A percentile compares a stretch with the other conserved stretches of the same genome.
phyloP scores from a whole-genome alignment of 352 stramenopile genomes.

The Globisporangium radiosum region DNA sequence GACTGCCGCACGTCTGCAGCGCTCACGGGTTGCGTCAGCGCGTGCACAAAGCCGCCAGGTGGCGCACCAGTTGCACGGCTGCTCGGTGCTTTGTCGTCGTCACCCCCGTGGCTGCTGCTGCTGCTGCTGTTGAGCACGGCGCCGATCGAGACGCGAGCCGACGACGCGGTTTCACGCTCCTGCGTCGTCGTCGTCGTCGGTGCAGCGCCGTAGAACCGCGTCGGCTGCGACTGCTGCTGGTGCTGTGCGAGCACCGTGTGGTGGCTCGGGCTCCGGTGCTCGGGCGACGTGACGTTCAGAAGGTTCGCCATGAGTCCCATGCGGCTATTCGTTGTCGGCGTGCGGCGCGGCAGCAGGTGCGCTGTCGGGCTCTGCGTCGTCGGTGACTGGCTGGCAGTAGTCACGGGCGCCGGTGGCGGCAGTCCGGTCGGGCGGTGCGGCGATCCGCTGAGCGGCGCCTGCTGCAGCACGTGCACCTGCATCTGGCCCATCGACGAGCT shows the following conservation, averaged over 20 bases:
- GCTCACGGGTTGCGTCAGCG: slow-evolving; percentile 5
- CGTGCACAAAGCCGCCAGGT: neutral
- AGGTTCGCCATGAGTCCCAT: slow-evolving; percentile 79
- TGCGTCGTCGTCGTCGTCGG: slow-evolving; percentile 8
- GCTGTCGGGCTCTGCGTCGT: slow-evolving; percentile 44
- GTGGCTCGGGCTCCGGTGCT: slow-evolving; percentile 25
- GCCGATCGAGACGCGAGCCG: slow-evolving; percentile 17
- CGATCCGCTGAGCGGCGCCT: slow-evolving; percentile 17
- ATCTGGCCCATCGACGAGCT: slow-evolving; percentile 2
- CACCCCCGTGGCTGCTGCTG: neutral
- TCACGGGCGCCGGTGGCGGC: slow-evolving; percentile 16
- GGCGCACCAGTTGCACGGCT: too few species aligned
- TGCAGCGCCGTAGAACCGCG: neutral
- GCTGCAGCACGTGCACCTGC: neutral
- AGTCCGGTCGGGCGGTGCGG: slow-evolving; percentile 18
- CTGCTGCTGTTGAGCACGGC: slow-evolving; percentile 10
- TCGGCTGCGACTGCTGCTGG: slow-evolving; percentile 14
- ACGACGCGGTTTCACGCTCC: slow-evolving; percentile 9
- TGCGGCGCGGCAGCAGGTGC: slow-evolving; percentile 42
- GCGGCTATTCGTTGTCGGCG: slow-evolving; percentile 26
- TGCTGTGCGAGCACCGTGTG: slow-evolving; percentile 43
- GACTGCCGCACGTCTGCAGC: neutral
- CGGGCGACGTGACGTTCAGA: slow-evolving; percentile 66
- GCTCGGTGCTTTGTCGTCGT: neutral
- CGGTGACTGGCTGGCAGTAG: slow-evolving; percentile 19